Evolutionary conservation across 2,329 filamentous ascomycete genomes (phyloP).

Genomic region (Fusarium graminum): DNA sequence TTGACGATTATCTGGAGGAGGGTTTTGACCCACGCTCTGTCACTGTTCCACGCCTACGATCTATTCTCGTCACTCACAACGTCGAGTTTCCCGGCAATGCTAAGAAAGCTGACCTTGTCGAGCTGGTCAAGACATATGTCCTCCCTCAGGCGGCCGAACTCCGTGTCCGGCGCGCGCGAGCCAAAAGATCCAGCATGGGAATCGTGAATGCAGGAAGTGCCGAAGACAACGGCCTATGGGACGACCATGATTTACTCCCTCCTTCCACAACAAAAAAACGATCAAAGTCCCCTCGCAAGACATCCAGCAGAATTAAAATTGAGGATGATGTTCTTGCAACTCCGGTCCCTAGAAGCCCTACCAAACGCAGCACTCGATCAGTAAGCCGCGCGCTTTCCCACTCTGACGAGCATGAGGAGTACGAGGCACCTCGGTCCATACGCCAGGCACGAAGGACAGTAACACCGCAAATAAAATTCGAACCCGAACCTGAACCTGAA

Average conservation of each 20-base stretch:
- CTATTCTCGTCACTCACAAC: constrained; percentile 90
- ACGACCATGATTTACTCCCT: constrained; percentile 69
- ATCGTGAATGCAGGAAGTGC: constrained; percentile 79
- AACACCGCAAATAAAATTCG: constrained; percentile 66
- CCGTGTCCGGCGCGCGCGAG: constrained; percentile 78
- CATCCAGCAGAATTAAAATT: constrained; percentile 65
- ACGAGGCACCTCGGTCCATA: constrained; percentile 56
- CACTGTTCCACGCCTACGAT: constrained; percentile 89
- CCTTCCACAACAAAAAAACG: constrained; percentile 64
- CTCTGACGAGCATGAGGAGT: constrained; percentile 62
- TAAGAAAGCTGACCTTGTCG: constrained; percentile 90
- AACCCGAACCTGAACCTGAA: too few relatives aligned
- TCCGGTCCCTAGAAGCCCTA: constrained; percentile 59
- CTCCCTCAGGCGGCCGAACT: constrained; percentile 83
- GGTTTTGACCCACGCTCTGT: constrained; percentile 87
- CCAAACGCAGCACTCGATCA: constrained; percentile 68
- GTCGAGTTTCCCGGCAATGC: constrained; percentile 87
- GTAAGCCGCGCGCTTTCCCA: constrained; percentile 67
- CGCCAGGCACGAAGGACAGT: constrained; percentile 66
- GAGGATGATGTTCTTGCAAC: constrained; percentile 62
- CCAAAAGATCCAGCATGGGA: constrained; percentile 87
- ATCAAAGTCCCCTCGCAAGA: constrained; percentile 68
- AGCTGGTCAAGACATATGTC: constrained; percentile 84
- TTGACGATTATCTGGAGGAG: constrained; percentile 87
- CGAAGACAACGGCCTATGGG: constrained; percentile 72